Conservation (phyloP, 768 basidiomycete species). For the Psilocybe sp. region DNA sequence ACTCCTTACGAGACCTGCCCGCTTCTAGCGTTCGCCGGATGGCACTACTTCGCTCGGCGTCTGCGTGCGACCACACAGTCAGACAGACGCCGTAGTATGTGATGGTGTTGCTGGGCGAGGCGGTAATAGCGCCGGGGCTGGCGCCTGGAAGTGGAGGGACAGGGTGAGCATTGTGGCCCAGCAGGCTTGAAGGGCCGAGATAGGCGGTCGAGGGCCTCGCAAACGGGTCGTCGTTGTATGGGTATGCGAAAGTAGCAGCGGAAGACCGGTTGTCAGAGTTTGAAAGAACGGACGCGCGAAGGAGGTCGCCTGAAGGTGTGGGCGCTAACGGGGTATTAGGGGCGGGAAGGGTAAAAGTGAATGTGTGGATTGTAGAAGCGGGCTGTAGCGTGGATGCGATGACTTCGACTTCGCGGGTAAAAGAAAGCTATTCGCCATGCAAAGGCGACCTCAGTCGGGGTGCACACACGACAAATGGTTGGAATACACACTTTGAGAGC, state of each 20-base stretch:
- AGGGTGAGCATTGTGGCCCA: constrained; percentile 43
- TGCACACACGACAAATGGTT: constrained; percentile 2
- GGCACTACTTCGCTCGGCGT: constrained; percentile 79
- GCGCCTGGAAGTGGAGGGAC: constrained; percentile 28
- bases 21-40: constrained; percentile 83
- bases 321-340: constrained; percentile 76
- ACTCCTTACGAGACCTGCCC: constrained; percentile 75
- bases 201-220: constrained; percentile 77
- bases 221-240: constrained; percentile 76
- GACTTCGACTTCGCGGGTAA: constrained; percentile 89
- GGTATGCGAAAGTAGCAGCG: constrained; percentile 70
- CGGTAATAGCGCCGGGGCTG: constrained; percentile 29
- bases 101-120: constrained; percentile 43
- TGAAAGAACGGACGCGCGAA: constrained; percentile 74
- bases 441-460: constrained; percentile 6
- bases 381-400: constrained; percentile 95
- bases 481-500: constrained; percentile 69
- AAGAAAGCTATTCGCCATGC: constrained; percentile 61
- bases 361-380: constrained; percentile 88
- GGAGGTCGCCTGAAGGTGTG: constrained; percentile 65
- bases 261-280: constrained; percentile 60
- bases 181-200: constrained; percentile 71
- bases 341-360: constrained; percentile 83
- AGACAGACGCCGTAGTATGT: constrained; percentile 91
- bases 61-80: constrained; percentile 95